These are phyloP conservation scores for Dryas drummondii DNA, from an alignment of 306 rosid genomes.

Conservation along the genomic window DNA sequence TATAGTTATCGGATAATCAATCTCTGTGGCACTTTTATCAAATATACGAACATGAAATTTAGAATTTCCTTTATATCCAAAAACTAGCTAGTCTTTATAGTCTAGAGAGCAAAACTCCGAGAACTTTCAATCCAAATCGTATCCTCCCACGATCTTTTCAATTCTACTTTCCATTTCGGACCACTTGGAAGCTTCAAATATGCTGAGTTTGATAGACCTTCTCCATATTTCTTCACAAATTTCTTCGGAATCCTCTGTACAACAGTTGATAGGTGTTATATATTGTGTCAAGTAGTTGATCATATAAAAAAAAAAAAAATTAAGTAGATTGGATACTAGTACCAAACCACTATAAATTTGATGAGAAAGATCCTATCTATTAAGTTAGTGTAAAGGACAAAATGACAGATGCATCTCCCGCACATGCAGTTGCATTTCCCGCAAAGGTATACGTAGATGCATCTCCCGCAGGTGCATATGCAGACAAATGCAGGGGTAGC, in stretches of 20 bases:
- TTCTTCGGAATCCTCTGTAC: conserved; percentile 20
- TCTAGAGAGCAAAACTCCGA: not conserved
- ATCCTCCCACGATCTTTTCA: not conserved
- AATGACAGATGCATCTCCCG: no score
- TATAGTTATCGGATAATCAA: no score
- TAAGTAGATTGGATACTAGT: no score
- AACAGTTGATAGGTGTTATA: not conserved
- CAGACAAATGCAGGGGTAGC: no score
- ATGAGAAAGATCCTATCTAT: no score
- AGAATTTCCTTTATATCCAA: conserved; percentile 20
- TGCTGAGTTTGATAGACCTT: not conserved
- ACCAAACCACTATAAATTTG: no score
- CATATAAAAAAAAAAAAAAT: no score
- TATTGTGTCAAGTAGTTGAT: no score
- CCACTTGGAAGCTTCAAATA: conserved; percentile 9
- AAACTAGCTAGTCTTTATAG: not conserved
- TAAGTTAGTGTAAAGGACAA: no score
- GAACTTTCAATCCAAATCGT: conserved; percentile 20
- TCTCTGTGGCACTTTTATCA: conserved; percentile 1
- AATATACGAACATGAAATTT: conserved; percentile 13
- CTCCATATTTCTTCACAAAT: conserved; percentile 15
- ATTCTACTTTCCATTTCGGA: conserved; percentile 14
- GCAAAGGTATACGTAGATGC: no score
- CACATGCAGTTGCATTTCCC: no score
- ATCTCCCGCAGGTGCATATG: no score